phyloP scores from a whole-genome alignment of 2,329 filamentous ascomycete genomes.

The Phialophora expanda region DNA sequence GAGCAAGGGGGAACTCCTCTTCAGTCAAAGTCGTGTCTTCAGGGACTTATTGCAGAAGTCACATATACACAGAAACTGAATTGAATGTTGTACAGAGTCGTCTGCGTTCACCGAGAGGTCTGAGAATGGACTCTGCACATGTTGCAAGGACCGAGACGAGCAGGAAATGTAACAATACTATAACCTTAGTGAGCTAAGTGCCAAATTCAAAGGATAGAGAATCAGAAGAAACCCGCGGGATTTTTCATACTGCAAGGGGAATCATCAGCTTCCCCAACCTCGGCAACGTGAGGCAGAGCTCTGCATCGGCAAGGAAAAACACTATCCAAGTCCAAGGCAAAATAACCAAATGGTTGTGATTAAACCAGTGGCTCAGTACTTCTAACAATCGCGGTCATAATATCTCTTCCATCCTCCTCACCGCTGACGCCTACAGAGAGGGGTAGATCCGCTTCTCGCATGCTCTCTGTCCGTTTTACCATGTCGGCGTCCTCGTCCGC shows the following conservation, averaged over 20 bases:
- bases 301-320: background rate
- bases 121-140: background rate
- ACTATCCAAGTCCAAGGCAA: background rate
- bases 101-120: background rate
- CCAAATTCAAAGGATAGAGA: background rate
- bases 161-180: background rate
- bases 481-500: background rate
- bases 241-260: background rate
- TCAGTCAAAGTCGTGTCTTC: background rate
- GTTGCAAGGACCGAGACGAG: background rate
- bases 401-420: background rate
- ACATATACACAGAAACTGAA: background rate
- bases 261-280: background rate
- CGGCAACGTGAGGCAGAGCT: background rate
- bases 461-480: background rate
- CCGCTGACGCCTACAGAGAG: background rate
- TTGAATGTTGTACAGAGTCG: background rate
- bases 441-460: background rate
- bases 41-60: background rate
- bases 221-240: background rate
- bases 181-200: background rate
- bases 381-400: background rate
- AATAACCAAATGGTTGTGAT: background rate
- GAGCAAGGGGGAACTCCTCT: too few relatives aligned
- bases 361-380: background rate